Base-by-base conservation (phyloP, 306 rosid species). In the Vicia villosa region DNA sequence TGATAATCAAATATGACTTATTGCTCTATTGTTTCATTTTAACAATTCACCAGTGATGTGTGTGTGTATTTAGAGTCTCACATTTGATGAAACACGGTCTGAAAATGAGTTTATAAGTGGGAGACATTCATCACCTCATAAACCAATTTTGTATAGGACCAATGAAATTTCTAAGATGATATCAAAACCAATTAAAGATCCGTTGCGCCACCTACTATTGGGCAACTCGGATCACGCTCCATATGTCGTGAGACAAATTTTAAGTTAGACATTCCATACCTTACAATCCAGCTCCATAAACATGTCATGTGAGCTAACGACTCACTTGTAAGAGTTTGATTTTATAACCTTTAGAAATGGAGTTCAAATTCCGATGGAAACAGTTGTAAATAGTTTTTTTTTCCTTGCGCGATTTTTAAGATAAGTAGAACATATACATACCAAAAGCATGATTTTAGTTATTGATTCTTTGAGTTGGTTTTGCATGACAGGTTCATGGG, bases 401-500 rank as follows among this genome's bases (percentile, higher is more conserved):
- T 34, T 34, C 38, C 9, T 7, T 34, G 9, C 8, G 38, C 8
- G 7, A 8, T 7, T 34, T 7, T 34, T 34, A 34, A 34, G 38
- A 34, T 6, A 11, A 52, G 7, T 56, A 36, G 54, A 65, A 72
- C 47, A 57, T 11, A 20, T 16, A 30, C 36, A 20, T 55, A 34
- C 32, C 49, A 60, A 61, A 79, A 80, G 60, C 32, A 32, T 63
- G 13, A 46, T 38, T 68, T 43, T n/a, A 63, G 30, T 54, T 9
- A 21, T 7, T 64, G 55, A 73, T 62, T 56, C 32, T 42, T 13
- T 26, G 50, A 51, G 57, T 20, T 72, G 73, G 24, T 79, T 26
- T 73, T 51, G 66, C 59, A 45, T 65, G 70, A 24, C 82, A 88
- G 99, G 81, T 71, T 64, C 65, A 6, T 13, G 86, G 79, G 77